Evolutionary conservation across 2,329 filamentous ascomycete species (phyloP).

Genomic region (Aspergillus transmontanensis): DNA sequence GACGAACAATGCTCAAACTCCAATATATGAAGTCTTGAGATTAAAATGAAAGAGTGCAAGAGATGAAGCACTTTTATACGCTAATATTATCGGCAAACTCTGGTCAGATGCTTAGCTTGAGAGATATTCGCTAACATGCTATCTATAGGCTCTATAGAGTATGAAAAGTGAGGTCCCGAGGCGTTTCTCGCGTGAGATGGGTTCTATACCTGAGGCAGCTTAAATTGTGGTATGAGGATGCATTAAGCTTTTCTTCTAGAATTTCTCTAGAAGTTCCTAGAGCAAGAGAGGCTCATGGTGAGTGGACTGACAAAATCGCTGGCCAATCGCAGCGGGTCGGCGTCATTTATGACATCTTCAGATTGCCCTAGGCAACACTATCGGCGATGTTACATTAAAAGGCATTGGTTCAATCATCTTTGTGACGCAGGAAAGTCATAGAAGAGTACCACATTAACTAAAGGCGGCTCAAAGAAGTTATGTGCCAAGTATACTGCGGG

Average conservation of each 20-base stretch:
- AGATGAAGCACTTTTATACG: neutral
- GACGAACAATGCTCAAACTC: neutral
- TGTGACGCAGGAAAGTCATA: too few relatives aligned
- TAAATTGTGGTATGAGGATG: neutral
- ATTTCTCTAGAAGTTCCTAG: neutral
- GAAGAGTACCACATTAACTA: neutral
- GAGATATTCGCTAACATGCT: neutral
- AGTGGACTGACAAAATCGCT: neutral
- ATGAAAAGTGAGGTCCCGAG: neutral
- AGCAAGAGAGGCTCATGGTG: neutral
- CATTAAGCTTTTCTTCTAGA: conserved; percentile 1
- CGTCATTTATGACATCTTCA: neutral
- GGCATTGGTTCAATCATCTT: neutral
- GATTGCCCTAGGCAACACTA: neutral
- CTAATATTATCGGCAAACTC: neutral
- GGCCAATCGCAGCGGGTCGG: neutral
- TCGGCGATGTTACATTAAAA: neutral
- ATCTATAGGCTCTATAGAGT: neutral
- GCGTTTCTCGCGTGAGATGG: neutral
- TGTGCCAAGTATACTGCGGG: neutral
- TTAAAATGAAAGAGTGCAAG: neutral
- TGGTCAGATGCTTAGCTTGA: neutral
- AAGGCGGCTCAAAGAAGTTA: neutral
- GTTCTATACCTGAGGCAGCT: neutral
- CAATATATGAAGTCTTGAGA: neutral